Evolutionary conservation across 352 stramenopile genomes (phyloP).

Genomic region (Pythium diclinum): DNA sequence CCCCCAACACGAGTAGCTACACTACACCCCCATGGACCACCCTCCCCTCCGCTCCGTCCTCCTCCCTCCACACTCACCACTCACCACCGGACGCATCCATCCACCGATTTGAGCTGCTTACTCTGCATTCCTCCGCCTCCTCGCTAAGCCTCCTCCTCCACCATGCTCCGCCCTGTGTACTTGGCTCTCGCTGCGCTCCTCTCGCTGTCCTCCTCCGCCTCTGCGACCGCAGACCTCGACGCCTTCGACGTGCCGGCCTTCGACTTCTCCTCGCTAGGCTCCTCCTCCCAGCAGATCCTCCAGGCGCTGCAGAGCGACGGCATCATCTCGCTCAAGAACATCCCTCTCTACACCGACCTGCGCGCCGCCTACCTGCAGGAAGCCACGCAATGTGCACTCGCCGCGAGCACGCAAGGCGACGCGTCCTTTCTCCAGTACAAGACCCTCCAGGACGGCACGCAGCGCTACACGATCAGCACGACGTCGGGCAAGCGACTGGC

Average conservation of each 20-base stretch:
- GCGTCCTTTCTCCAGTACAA: slow-evolving; percentile 57
- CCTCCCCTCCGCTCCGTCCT: background rate
- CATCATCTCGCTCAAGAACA: slow-evolving; percentile 65
- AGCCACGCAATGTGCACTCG: slow-evolving; percentile 49
- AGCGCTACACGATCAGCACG: slow-evolving; percentile 72
- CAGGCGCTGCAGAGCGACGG: slow-evolving; percentile 56
- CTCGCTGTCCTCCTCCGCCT: slow-evolving; percentile 4
- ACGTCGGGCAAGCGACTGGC: slow-evolving; percentile 39
- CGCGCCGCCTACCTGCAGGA: slow-evolving; percentile 45
- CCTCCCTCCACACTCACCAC: background rate
- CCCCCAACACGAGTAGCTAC: background rate
- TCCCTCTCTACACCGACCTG: slow-evolving; percentile 43
- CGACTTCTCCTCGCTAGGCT: slow-evolving; percentile 45
- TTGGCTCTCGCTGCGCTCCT: slow-evolving; percentile 1
- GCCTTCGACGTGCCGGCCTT: slow-evolving; percentile 51
- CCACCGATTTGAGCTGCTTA: background rate
- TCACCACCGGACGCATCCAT: background rate
- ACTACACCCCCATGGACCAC: background rate
- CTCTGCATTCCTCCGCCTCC: slow-evolving; percentile 13
- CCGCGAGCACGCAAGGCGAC: slow-evolving; percentile 20
- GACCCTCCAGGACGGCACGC: slow-evolving; percentile 55
- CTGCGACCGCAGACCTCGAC: slow-evolving; percentile 27
- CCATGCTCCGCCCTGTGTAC: slow-evolving; percentile 8
- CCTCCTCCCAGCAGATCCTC: slow-evolving; percentile 39
- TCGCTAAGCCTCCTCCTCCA: background rate